These are phyloP conservation scores for Pistacia integerrima DNA, from an alignment of 345 rosid genomes.

Conservation along the genomic window DNA sequence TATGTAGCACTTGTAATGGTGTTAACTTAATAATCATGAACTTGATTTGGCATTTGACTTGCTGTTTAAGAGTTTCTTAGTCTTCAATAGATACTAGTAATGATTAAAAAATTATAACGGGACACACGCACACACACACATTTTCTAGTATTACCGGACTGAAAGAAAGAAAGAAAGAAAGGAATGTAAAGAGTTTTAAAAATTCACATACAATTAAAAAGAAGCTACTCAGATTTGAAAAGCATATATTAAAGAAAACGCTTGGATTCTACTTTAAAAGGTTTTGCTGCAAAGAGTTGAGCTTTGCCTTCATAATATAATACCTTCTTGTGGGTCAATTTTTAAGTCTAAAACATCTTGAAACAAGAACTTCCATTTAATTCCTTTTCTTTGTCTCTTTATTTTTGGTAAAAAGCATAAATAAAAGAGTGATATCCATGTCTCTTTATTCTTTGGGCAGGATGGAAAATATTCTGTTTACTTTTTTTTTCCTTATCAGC, in stretches of 20 bases:
- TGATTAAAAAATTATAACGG: neutral
- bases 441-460: neutral
- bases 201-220: neutral
- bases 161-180: neutral
- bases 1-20: neutral
- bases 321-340: neutral
- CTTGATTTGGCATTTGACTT: neutral
- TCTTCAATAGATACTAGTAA: neutral
- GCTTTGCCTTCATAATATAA: neutral
- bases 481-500: neutral
- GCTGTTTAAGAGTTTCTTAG: neutral
- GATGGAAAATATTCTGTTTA: too few species aligned
- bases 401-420: neutral
- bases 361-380: too few species aligned
- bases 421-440: neutral
- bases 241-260: neutral
- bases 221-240: neutral
- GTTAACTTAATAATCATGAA: slow-evolving; percentile 9
- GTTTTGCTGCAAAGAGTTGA: neutral
- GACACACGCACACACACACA: too few species aligned
- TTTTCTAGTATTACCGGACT: neutral
- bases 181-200: too few species aligned
- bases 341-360: neutral
- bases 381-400: neutral
- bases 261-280: neutral